These are phyloP conservation scores for Globisporangium yorkense DNA, from an alignment of 352 stramenopile species.

Conservation along the genomic window DNA sequence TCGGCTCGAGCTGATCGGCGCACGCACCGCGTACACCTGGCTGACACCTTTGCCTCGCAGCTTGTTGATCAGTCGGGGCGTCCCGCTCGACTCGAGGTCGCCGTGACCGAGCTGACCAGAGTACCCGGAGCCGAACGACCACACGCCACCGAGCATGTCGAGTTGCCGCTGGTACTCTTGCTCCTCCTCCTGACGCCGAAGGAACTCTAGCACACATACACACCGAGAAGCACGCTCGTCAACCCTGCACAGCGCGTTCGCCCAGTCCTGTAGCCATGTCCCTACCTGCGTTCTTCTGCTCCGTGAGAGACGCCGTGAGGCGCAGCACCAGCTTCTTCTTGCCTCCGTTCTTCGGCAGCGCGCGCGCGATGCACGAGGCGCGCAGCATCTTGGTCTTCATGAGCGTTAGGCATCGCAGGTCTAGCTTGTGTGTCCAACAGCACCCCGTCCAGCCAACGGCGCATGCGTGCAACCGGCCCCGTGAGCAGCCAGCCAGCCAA, in stretches of 20 bases:
- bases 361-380: conserved; percentile 66
- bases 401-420: conserved; percentile 70
- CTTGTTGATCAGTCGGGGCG: conserved; percentile 59
- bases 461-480: too few species aligned
- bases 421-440: conserved; percentile 28
- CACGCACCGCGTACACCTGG: conserved; percentile 72
- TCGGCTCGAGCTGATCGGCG: neutral
- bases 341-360: conserved; percentile 52
- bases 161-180: conserved; percentile 65
- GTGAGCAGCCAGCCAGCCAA: too few species aligned
- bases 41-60: conserved; percentile 57
- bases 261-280: too few species aligned
- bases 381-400: conserved; percentile 85
- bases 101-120: conserved; percentile 68
- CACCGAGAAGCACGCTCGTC: too few species aligned
- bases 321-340: conserved; percentile 56
- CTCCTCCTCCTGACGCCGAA: conserved; percentile 46
- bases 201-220: conserved; percentile 35
- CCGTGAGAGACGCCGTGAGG: conserved; percentile 46
- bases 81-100: conserved; percentile 50
- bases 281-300: conserved; percentile 51
- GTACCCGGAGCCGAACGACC: conserved; percentile 74
- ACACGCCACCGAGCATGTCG: conserved; percentile 78
- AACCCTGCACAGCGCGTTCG: too few species aligned
- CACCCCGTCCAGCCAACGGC: neutral